These are phyloP conservation scores for Purshia tridentata DNA, from an alignment of 306 rosid species.

Conservation along the genomic window DNA sequence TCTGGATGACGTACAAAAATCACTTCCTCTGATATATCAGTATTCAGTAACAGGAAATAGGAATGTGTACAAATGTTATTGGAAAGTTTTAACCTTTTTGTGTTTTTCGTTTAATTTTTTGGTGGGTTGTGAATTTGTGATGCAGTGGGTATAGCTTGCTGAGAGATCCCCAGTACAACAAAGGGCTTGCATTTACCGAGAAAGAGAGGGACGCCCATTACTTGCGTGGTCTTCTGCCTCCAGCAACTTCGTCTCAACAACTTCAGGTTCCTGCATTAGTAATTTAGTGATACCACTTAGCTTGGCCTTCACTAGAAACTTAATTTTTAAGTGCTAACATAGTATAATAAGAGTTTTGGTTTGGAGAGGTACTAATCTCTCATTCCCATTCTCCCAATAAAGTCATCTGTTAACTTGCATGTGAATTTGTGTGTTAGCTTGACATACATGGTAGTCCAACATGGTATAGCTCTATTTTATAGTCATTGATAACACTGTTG, in stretches of 20 bases:
- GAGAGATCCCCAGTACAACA: constrained; percentile 96
- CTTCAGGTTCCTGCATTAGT: constrained; percentile 62
- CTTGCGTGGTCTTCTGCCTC: constrained; percentile 95
- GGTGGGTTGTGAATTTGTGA: background rate
- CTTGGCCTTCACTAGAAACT: no score
- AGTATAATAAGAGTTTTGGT: no score
- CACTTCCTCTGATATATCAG: background rate
- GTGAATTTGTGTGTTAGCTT: no score
- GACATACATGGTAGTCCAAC: background rate
- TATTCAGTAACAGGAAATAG: background rate
- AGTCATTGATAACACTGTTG: background rate
- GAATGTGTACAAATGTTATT: no score
- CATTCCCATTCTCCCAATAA: no score
- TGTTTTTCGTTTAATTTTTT: no score
- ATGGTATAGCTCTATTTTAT: background rate
- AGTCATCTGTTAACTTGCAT: no score
- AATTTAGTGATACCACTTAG: no score
- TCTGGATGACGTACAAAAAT: background rate
- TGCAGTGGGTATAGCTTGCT: constrained; percentile 83
- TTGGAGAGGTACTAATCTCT: no score
- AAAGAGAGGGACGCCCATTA: constrained; percentile 94
- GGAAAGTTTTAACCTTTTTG: no score
- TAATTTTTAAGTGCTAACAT: no score
- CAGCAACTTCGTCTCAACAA: constrained; percentile 54
- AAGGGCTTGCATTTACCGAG: constrained; percentile 87